Evolutionary conservation across 768 basidiomycete genomes (phyloP).

Genomic region (Galerina marginata): DNA sequence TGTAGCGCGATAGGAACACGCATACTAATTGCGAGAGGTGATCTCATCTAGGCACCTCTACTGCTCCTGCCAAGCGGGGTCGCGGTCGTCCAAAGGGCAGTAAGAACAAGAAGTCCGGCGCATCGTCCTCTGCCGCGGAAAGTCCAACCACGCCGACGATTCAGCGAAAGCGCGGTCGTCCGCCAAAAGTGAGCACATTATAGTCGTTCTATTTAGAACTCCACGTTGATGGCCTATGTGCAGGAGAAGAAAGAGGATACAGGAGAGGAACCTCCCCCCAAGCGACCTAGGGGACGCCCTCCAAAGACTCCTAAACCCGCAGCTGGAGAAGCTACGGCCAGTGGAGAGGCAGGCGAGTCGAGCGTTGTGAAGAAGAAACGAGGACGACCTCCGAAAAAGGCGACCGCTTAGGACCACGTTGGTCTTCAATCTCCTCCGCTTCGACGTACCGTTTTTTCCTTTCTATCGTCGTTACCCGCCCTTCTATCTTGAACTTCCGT

Average conservation of each 20-base stretch:
- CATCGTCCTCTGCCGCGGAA: slow-evolving; percentile 36
- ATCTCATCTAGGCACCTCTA: slow-evolving; percentile 42
- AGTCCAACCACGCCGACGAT: slow-evolving; percentile 39
- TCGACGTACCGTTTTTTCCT: slow-evolving; percentile 19
- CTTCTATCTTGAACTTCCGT: slow-evolving; percentile 31
- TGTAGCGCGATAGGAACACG: slow-evolving; percentile 23
- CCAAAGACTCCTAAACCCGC: slow-evolving; percentile 67
- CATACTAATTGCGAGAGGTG: slow-evolving; percentile 27
- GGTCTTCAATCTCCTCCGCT: slow-evolving; percentile 22
- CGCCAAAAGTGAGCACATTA: slow-evolving; percentile 59
- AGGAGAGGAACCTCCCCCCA: slow-evolving; percentile 57
- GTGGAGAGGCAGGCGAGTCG: slow-evolving; percentile 48
- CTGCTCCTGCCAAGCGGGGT: slow-evolving; percentile 66
- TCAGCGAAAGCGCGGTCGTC: slow-evolving; percentile 67
- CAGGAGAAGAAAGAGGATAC: slow-evolving; percentile 51
- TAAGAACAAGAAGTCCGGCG: slow-evolving; percentile 63
- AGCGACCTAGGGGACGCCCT: slow-evolving; percentile 77
- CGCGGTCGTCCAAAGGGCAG: slow-evolving; percentile 91
- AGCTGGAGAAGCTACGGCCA: slow-evolving; percentile 39
- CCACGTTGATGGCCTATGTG: slow-evolving; percentile 25
- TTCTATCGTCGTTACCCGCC: slow-evolving; percentile 22
- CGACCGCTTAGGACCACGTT: slow-evolving; percentile 30
- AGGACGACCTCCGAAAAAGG: slow-evolving; percentile 71
- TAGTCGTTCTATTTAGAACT: slow-evolving; percentile 17
- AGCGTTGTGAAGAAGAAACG: slow-evolving; percentile 66